These are phyloP conservation scores for Ascochyta fabae DNA, from an alignment of 2,329 filamentous ascomycete species.

Conservation along the genomic window DNA sequence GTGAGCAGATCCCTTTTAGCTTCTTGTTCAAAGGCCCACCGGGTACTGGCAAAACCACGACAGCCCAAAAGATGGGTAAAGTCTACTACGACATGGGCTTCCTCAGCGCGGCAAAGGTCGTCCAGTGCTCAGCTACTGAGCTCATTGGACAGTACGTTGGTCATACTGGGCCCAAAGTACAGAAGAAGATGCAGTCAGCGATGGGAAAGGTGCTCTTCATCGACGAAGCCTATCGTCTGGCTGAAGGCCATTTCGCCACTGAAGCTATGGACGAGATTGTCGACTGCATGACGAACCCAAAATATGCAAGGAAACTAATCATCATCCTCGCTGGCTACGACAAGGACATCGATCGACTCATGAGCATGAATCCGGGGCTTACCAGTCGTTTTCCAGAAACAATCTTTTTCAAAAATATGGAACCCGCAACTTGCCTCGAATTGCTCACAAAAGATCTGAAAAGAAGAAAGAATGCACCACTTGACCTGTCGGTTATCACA, in stretches of 20 bases:
- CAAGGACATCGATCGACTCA: constrained; percentile 67
- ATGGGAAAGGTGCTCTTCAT: constrained; percentile 73
- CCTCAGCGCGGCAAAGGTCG: constrained; percentile 63
- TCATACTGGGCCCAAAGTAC: constrained; percentile 72
- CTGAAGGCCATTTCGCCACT: constrained; percentile 63
- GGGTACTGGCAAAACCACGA: constrained; percentile 78
- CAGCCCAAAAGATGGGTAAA: constrained; percentile 75
- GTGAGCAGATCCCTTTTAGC: constrained; percentile 67
- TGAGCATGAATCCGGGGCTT: constrained; percentile 67
- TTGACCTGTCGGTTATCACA: constrained; percentile 38
- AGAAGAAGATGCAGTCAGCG: constrained; percentile 64
- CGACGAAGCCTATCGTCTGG: constrained; percentile 74
- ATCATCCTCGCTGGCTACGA: constrained; percentile 75
- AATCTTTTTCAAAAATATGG: constrained; percentile 60
- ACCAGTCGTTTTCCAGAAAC: constrained; percentile 69
- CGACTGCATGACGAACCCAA: constrained; percentile 62
- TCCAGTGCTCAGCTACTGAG: constrained; percentile 72
- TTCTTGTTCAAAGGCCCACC: constrained; percentile 73
- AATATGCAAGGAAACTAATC: constrained; percentile 66
- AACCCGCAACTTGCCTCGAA: constrained; percentile 36
- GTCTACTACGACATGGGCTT: constrained; percentile 79
- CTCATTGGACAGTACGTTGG: constrained; percentile 73
- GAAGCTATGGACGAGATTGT: constrained; percentile 62
- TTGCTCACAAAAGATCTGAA: constrained; percentile 50
- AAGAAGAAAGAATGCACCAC: constrained; percentile 38